Base-by-base conservation (phyloP, 257 asterid species). In the Rubia yunnanensis region DNA sequence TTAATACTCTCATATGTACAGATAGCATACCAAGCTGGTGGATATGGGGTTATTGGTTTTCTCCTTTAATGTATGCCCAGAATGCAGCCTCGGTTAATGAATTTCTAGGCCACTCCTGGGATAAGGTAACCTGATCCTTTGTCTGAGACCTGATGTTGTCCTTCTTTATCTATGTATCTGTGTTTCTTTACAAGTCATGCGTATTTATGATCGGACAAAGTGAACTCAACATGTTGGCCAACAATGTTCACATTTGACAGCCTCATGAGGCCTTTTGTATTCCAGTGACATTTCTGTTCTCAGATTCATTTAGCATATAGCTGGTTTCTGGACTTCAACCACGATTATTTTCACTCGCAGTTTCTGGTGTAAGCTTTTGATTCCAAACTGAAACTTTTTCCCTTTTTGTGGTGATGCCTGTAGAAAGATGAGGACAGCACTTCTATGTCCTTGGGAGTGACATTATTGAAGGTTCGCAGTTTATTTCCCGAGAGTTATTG, bases 31-130 rank as follows among this genome's bases (percentile, higher is more conserved):
- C 96, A 60, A 74, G 74, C 26, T 92, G 98, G 98, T 92, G 98
- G 98, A 88, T 92, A n/a, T 92, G 96, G 98, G 98, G 96, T 59
- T 83, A 68, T 69, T 92, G 98, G 98, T 60, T 88, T 81, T 92
- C 98, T 77, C 98, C 96, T 22, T 77, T 92, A 62, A 82, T 82
- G 88, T 88, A 92, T 76, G 95, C 96, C 69, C 98, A 92, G 76
- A 79, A 92, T 61, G 96, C 98, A 69, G 95, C 82, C 69, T 81
- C 91, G 48, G 96, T 88, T 72, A 92, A 92, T 70, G 98, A 92
- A 80, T 92, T 92, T 79, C 92, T 84, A 34, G 98, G 98, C 65
- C 96, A 85, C 74, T 73, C 95, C 48, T 92, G 98, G 96, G 83
- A 84, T 78, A 85, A 86, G 95, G 98, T 86, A 78, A 22, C 69